Evolutionary conservation across 768 basidiomycete species (phyloP), one percentile per base, ranked within the genome.

Genomic region (Cubamyces sp.): DNA sequence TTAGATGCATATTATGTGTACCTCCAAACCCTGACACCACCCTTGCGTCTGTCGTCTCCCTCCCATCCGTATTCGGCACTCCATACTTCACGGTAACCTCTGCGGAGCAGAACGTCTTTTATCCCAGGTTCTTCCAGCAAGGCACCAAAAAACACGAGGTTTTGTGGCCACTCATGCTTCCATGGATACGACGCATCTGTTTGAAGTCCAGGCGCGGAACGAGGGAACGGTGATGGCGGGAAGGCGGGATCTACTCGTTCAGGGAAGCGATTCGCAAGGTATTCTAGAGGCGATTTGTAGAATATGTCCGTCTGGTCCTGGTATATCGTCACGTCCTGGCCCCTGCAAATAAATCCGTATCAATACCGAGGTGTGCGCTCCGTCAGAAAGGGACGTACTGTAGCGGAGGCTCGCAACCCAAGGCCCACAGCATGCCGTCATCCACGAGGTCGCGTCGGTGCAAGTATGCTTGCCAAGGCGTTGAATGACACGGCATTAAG

Each of bases 401-500:
- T 1, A 96, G 73, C 0, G 96, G 96, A 1, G 97, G 97, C 70
- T 98, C 96, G 70, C 97, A 99, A 5, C 91, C 90, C 23, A 99
- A 72, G 21, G 90, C 85, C 94, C 96, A 98, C 68, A 89, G 77
- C 54, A 77, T 75, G 8, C 84, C 84, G 2, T 65, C 66, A 14
- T 77, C 71, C 21, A 83, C 84, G 9, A 93, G 80, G 51, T 89
- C 81, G 25, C 78, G 76, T 19, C 85, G 79, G 72, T 98, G 97
- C 8, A 98, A 72, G 73, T 94, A 89, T 1, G 94, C 87, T 70
- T 93, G 90, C 77, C 92, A 94, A 5, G 96, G 96, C 1, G 92
- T 93, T 21, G 96, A 97, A 76, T 99, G 96, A 65, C 97, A 99
- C 11, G 97, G 96, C 92, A 94, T 96, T 21, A 98, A 75, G 68